A percentile compares a stretch with the other conserved stretches of the same genome.
Evolutionary conservation across 202 grass and related monocot species (phyloP).

Genomic region (Zoysia matrella): DNA sequence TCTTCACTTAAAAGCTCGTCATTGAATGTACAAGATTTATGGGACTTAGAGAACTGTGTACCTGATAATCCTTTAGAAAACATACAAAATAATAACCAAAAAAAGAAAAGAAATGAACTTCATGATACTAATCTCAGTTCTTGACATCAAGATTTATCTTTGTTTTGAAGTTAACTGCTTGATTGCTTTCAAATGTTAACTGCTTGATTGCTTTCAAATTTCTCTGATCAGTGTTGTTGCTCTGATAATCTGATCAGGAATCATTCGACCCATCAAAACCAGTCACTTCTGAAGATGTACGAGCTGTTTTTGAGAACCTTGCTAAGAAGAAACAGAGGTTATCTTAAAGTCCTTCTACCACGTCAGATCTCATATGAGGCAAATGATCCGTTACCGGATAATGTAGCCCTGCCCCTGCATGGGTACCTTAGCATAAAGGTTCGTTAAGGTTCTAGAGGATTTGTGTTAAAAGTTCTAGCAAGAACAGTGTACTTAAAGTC

Average conservation of each 20-base stretch:
- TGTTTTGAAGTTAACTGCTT: background rate
- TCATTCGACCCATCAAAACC: constrained; percentile 77
- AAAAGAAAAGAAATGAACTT: background rate
- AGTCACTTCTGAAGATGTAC: constrained; percentile 83
- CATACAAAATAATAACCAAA: background rate
- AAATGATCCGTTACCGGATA: background rate
- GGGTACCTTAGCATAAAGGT: background rate
- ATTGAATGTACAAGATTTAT: background rate
- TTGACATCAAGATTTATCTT: background rate
- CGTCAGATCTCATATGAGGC: background rate
- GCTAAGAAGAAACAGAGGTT: constrained; percentile 93
- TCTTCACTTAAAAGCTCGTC: constrained; percentile 27
- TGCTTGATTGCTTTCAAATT: background rate
- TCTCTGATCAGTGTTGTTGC: constrained; percentile 20
- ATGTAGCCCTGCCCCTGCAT: background rate
- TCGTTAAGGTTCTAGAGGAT: constrained; percentile 27
- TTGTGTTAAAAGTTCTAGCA: constrained; percentile 18
- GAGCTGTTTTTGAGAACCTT: constrained; percentile 84
- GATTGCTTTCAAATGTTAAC: no score
- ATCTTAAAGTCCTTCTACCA: constrained; percentile 8
- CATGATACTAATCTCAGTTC: background rate
- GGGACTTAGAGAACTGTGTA: background rate
- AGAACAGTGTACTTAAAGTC: background rate
- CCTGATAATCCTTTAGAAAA: background rate
- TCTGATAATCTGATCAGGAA: constrained; percentile 60